Evolutionary conservation across 176 grass and related monocot species (phyloP).

Genomic region (Coix lacrymajobi): DNA sequence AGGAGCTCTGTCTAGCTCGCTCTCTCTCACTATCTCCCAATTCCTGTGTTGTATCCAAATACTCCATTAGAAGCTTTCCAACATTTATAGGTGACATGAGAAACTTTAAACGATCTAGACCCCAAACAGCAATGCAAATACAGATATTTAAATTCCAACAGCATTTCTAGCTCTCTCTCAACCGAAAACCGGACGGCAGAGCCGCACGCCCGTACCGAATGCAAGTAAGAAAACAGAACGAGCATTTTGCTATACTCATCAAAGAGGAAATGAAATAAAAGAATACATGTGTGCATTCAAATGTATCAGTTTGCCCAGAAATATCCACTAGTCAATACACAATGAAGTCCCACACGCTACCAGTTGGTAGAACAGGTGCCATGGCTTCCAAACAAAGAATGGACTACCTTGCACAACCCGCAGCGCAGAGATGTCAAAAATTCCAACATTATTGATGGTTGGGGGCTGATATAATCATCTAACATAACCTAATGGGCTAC

Average conservation of each 20-base stretch:
- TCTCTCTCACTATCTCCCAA: too few species aligned
- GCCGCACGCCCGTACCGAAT: neutral
- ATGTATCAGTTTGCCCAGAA: slow-evolving; percentile 37
- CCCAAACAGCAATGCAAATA: neutral
- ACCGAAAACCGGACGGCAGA: neutral
- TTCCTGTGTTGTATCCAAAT: too few species aligned
- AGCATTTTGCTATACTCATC: slow-evolving; percentile 29
- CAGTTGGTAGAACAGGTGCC: neutral
- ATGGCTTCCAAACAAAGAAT: slow-evolving; percentile 22
- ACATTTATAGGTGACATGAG: neutral
- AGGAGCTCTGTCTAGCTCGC: too few species aligned
- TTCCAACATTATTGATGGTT: slow-evolving; percentile 42
- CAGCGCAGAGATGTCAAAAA: slow-evolving; percentile 21
- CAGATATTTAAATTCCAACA: neutral
- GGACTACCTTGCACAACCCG: slow-evolving; percentile 9
- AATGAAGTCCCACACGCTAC: slow-evolving; percentile 22
- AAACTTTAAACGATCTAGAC: neutral
- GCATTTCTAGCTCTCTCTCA: neutral
- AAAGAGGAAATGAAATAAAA: slow-evolving; percentile 36
- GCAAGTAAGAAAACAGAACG: neutral
- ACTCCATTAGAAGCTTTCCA: too few species aligned
- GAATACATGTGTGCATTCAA: slow-evolving; percentile 47
- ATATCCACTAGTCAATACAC: slow-evolving; percentile 54
- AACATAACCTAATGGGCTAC: slow-evolving; percentile 58
- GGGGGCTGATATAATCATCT: slow-evolving; percentile 49